phyloP scores from a whole-genome alignment of 371 early-diverging fungal species.

The Mucor racemosus region DNA sequence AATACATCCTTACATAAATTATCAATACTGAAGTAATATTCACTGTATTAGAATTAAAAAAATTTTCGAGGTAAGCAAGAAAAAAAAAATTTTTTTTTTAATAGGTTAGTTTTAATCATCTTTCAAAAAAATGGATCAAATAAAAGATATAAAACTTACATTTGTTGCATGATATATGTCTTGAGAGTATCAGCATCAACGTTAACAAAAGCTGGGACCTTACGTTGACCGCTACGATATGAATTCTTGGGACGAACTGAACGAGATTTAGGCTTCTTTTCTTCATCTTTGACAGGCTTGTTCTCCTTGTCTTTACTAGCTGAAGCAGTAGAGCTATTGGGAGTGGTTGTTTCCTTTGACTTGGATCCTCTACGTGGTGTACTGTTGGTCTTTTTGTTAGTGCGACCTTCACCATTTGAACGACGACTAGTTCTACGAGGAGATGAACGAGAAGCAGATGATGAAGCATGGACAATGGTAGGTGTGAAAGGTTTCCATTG shows the following conservation, averaged over 20 bases:
- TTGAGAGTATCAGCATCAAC: conserved; percentile 62
- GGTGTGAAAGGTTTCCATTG: conserved; percentile 68
- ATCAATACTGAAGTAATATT: conserved; percentile 94
- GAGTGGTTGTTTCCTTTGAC: conserved; percentile 15
- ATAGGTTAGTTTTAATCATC: background rate
- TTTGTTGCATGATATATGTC: conserved; percentile 63
- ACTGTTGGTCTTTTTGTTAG: conserved; percentile 8
- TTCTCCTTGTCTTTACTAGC: conserved; percentile 1
- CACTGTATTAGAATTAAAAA: conserved; percentile 42
- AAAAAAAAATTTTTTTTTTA: conserved; percentile 10
- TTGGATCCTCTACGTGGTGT: conserved; percentile 26
- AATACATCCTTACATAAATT: conserved; percentile 93
- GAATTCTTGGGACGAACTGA: conserved; percentile 19
- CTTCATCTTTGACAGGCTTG: conserved; percentile 29
- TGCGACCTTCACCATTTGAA: background rate
- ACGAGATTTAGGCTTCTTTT: conserved; percentile 27
- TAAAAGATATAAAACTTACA: conserved; percentile 40
- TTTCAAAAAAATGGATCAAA: too few relatives aligned
- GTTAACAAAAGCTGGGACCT: conserved; percentile 47
- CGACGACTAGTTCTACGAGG: conserved; percentile 34
- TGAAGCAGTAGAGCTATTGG: conserved; percentile 4
- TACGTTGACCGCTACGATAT: conserved; percentile 35
- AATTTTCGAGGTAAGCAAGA: background rate
- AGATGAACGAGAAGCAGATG: conserved; percentile 47
- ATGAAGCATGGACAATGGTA: conserved; percentile 61